Percentiles rank a stretch among this genome's conserved stretches.
Conservation (phyloP, 2,329 filamentous ascomycete species). For the Colletotrichum somersetense region DNA sequence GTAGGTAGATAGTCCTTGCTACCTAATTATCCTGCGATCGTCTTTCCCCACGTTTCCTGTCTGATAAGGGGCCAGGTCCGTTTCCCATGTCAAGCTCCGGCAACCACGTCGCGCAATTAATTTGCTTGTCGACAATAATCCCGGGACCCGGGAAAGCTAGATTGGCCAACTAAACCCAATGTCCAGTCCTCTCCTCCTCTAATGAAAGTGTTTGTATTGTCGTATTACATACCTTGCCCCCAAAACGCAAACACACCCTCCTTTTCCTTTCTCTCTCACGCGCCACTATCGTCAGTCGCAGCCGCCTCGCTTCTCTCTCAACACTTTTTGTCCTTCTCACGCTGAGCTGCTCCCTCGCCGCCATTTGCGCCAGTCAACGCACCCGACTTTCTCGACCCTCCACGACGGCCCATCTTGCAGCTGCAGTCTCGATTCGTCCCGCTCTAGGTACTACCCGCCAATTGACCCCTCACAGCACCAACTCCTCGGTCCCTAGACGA, state of each 20-base stretch:
- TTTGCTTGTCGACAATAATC: slow-evolving; percentile 23
- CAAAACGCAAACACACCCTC: slow-evolving; percentile 22
- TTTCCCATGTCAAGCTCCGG: slow-evolving; percentile 24
- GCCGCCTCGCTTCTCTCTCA: slow-evolving; percentile 21
- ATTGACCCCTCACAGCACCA: slow-evolving; percentile 37
- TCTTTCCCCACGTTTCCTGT: slow-evolving; percentile 32
- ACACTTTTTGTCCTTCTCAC: slow-evolving; percentile 19
- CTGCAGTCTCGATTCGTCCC: slow-evolving; percentile 26
- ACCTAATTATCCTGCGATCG: neutral
- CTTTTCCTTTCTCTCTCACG: slow-evolving; percentile 8
- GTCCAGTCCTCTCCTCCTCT: slow-evolving; percentile 32
- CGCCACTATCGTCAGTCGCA: slow-evolving; percentile 37
- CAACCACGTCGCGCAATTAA: slow-evolving; percentile 35
- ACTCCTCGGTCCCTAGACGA: slow-evolving; percentile 12
- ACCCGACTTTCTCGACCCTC: neutral
- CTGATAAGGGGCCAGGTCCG: slow-evolving; percentile 18
- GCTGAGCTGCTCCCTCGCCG: slow-evolving; percentile 8
- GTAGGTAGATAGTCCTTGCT: neutral
- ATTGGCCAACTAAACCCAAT: slow-evolving; percentile 39
- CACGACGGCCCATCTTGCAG: slow-evolving; percentile 23
- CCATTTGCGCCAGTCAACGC: slow-evolving; percentile 12
- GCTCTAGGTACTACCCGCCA: slow-evolving; percentile 29
- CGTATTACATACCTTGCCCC: slow-evolving; percentile 31
- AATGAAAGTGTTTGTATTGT: slow-evolving; percentile 40
- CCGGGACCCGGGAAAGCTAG: slow-evolving; percentile 36